These are phyloP conservation scores for Camellia sinensis DNA, from an alignment of 148 eudicot species.

Conservation along the genomic window DNA sequence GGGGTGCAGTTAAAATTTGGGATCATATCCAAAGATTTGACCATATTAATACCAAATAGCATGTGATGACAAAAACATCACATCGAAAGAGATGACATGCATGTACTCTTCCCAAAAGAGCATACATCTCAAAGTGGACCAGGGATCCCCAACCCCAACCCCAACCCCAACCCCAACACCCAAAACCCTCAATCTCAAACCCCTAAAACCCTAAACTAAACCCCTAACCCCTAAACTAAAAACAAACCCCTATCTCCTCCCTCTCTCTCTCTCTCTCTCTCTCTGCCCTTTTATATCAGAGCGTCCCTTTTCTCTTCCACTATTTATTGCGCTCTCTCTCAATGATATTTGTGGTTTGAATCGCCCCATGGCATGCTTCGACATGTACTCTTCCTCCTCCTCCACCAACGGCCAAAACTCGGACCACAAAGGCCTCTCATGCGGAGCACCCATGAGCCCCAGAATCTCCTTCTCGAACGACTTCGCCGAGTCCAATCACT, in stretches of 20 bases:
- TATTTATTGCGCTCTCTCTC: too few species aligned
- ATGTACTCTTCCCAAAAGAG: background rate
- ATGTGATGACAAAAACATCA: conserved; percentile 31
- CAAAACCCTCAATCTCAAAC: too few species aligned
- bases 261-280: too few species aligned
- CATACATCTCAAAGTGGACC: background rate
- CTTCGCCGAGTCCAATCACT: conserved; percentile 57
- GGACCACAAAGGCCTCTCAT: conserved; percentile 23
- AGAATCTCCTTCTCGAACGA: conserved; percentile 94
- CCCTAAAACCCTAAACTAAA: too few species aligned
- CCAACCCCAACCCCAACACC: too few species aligned
- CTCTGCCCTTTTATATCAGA: background rate
- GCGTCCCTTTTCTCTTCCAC: background rate
- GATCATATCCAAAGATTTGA: conserved; percentile 17
- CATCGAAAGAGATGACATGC: conserved; percentile 26
- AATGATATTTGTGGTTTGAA: background rate
- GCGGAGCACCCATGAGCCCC: conserved; percentile 56
- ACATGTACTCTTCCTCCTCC: conserved; percentile 40
- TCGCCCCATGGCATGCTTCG: conserved; percentile 61
- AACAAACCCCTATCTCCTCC: background rate
- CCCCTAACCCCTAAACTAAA: too few species aligned
- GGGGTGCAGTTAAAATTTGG: background rate
- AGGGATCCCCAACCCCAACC: background rate
- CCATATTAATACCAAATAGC: background rate
- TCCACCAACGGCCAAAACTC: conserved; percentile 25